Conservation (phyloP, 2,329 filamentous ascomycete genomes). For the Botrytis sinoallii region DNA sequence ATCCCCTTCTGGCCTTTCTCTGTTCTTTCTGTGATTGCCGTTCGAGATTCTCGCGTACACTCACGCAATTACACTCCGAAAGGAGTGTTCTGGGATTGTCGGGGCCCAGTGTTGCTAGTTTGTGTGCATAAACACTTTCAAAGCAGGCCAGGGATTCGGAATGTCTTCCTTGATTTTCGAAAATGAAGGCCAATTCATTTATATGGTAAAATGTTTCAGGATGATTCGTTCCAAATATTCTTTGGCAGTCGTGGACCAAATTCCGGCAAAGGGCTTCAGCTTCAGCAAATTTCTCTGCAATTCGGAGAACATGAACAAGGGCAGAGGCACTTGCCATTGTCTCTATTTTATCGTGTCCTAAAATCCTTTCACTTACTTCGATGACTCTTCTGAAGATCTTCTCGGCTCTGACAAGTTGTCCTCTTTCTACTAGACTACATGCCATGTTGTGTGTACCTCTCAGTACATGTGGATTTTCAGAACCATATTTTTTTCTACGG, state of each 20-base stretch:
- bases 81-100: fast-evolving
- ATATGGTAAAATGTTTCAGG: no score
- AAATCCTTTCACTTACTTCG: not conserved
- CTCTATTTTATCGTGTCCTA: not conserved
- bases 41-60: not conserved
- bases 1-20: not conserved
- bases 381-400: constrained; percentile 1
- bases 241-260: not conserved
- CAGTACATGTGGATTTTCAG: constrained; percentile 1
- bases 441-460: not conserved
- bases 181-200: fast-evolving
- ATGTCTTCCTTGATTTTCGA: not conserved
- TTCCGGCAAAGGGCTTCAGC: not conserved
- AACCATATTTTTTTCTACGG: not conserved
- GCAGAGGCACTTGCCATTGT: not conserved
- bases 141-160: not conserved
- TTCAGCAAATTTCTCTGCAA: not conserved
- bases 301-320: not conserved
- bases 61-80: fast-evolving
- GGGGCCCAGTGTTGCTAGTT: not conserved
- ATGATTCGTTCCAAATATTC: no score
- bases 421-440: not conserved
- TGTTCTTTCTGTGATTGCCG: not conserved
- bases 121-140: not conserved
- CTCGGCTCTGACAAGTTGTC: constrained; percentile 16